A percentile compares a stretch with the other conserved stretches of the same genome.
phyloP scores from a whole-genome alignment of 768 basidiomycete species.

The Russula emetica region DNA sequence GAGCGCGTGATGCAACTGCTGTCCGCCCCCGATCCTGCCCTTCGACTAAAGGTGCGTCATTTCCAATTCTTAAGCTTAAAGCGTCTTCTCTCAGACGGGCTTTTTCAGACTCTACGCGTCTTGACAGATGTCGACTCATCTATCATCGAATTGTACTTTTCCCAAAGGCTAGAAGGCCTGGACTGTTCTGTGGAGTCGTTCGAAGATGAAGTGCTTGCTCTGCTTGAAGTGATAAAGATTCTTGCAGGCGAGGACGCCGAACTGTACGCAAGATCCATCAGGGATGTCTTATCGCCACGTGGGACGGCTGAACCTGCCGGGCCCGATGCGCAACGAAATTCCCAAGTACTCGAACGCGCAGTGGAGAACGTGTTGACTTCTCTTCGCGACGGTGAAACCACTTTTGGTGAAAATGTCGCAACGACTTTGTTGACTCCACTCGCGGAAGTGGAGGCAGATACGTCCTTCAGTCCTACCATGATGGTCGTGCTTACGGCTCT shows the following conservation, averaged over 20 bases:
- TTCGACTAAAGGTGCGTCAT: conserved; percentile 53
- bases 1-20: conserved; percentile 65
- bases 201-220: conserved; percentile 42
- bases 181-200: conserved; percentile 36
- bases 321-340: conserved; percentile 32
- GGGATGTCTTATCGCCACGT: conserved; percentile 38
- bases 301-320: conserved; percentile 33
- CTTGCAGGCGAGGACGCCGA: conserved; percentile 50
- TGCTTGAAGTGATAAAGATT: conserved; percentile 54
- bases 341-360: conserved; percentile 48
- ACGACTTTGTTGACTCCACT: conserved; percentile 23
- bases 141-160: conserved; percentile 56
- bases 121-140: conserved; percentile 53
- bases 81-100: not conserved
- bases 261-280: conserved; percentile 50
- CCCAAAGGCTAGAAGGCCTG: conserved; percentile 41
- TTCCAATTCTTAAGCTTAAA: not conserved
- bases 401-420: conserved; percentile 38
- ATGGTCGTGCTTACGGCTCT: conserved; percentile 67
- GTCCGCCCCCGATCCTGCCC: conserved; percentile 51
- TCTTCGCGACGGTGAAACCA: conserved; percentile 41
- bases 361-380: conserved; percentile 54
- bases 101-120: conserved; percentile 53
- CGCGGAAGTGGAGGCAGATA: conserved; percentile 23
- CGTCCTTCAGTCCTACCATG: conserved; percentile 48